These are phyloP conservation scores for Aspergillus sp. DNA, from an alignment of 2,329 filamentous ascomycete species.

Conservation along the genomic window DNA sequence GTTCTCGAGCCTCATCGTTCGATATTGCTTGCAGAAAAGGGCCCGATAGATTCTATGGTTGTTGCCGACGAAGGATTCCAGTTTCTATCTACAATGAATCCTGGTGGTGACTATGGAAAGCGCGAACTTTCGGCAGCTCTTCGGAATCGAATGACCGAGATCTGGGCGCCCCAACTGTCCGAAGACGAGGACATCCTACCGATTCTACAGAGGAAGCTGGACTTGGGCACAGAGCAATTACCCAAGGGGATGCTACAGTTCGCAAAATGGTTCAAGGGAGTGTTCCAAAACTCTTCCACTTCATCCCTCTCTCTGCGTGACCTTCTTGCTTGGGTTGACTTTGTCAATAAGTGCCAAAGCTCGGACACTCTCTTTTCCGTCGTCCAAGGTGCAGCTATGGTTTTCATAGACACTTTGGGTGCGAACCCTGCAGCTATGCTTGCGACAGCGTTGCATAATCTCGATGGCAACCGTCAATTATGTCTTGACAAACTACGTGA, in stretches of 20 bases:
- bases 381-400: slow-evolving; percentile 88
- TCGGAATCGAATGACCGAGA: slow-evolving; percentile 95
- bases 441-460: slow-evolving; percentile 67
- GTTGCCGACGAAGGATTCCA: slow-evolving; percentile 79
- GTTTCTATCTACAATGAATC: slow-evolving; percentile 98
- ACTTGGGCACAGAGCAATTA: slow-evolving; percentile 55
- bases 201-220: slow-evolving; percentile 78
- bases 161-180: slow-evolving; percentile 91
- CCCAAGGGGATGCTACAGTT: slow-evolving; percentile 78
- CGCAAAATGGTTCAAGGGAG: slow-evolving; percentile 86
- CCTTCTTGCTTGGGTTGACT: slow-evolving; percentile 88
- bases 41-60: slow-evolving; percentile 77
- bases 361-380: slow-evolving; percentile 55
- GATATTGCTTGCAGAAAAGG: slow-evolving; percentile 90
- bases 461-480: slow-evolving; percentile 68
- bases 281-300: slow-evolving; percentile 72
- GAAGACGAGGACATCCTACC: slow-evolving; percentile 82
- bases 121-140: slow-evolving; percentile 93
- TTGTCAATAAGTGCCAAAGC: slow-evolving; percentile 70
- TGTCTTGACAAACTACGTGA: slow-evolving; percentile 74
- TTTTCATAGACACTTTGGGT: slow-evolving; percentile 92
- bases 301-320: slow-evolving; percentile 88
- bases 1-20: slow-evolving; percentile 87
- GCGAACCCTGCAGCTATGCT: slow-evolving; percentile 91
- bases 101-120: slow-evolving; percentile 97